Base-by-base conservation (phyloP, 192 early-diverging fungal genomes). In the Allomyces macrogynus region DNA sequence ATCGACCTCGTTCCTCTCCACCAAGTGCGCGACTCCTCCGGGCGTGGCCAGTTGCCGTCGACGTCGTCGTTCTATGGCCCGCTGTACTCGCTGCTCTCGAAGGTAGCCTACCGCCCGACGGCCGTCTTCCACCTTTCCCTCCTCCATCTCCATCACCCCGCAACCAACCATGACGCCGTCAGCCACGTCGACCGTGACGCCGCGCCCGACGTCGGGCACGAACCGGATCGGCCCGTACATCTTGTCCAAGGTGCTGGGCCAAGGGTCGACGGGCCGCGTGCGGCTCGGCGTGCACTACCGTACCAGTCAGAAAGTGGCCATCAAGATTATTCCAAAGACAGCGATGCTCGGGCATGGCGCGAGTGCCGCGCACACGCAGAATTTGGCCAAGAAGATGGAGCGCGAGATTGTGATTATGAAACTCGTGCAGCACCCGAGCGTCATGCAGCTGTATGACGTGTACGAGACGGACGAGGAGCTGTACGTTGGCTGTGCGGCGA, bases 331-430 rank as follows among this genome's bases (percentile, higher is more conserved):
- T 49, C 71, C 77, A 11, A 80, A 80, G 66, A 40, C 32, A 8
- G 16, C 49, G 49, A 57, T 14, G 16, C 16, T 57, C 49, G 20
- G 49, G 16, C 12, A 14, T 5, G 49, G 49, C 49, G 20, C 3
- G 12, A 57, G 9, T 57, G 71, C 74, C 4, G 71, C 75, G 4
- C 26, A 76, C 18, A 71, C 67, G 23, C 68, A 72, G 64, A 74
- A 77, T 57, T 72, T 80, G 10, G 71, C 77, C 43, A 70, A 69
- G 14, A 76, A 74, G 2, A 74, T 80, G 24, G 76, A 78, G 62
- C 75, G 78, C 14, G 78, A 80, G 68, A 80, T 80, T 64, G 78
- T 77, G 12, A 72, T 80, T 24, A 80, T 80, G 78, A 80, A 80
- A 62, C 49, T 80, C 27, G 75, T 80, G 44, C 73, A 78, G 61